Conservation (phyloP, 176 grass and related monocot species). For the Aechmea fasciata region DNA sequence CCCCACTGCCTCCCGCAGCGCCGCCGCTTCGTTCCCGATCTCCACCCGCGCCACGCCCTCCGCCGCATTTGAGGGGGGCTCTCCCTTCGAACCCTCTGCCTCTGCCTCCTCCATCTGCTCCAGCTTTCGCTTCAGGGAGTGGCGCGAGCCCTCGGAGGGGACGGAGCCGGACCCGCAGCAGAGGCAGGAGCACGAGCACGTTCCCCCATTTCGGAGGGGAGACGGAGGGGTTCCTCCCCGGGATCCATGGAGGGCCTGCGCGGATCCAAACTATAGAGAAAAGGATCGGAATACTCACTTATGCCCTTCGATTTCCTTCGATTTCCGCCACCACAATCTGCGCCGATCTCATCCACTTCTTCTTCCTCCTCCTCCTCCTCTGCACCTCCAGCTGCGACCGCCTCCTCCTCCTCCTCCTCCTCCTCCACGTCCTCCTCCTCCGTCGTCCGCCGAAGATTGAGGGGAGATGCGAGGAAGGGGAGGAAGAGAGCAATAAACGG, state of each 20-base stretch:
- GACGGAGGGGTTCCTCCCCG: neutral
- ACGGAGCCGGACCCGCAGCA: neutral
- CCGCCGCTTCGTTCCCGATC: slow-evolving; percentile 42
- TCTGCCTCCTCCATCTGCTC: neutral
- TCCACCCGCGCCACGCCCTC: slow-evolving; percentile 8
- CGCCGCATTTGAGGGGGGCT: neutral
- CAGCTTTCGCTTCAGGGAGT: slow-evolving; percentile 14
- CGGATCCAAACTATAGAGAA: neutral
- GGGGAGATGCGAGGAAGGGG: neutral
- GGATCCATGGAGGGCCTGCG: slow-evolving; percentile 7
- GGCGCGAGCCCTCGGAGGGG: neutral
- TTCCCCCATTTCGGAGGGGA: neutral
- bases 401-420: neutral
- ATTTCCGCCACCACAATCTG: neutral
- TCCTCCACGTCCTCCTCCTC: neutral
- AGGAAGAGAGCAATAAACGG: neutral
- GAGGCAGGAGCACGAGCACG: neutral
- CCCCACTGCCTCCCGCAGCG: slow-evolving; percentile 49
- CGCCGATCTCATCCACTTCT: neutral
- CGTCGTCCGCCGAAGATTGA: neutral
- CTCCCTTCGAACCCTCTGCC: neutral
- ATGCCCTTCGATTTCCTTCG: neutral
- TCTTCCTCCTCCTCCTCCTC: neutral
- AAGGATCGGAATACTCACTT: neutral
- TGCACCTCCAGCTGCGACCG: neutral